Base-by-base conservation (phyloP, 73 alveolate genomes). In the Paraurostyla sp. region DNA sequence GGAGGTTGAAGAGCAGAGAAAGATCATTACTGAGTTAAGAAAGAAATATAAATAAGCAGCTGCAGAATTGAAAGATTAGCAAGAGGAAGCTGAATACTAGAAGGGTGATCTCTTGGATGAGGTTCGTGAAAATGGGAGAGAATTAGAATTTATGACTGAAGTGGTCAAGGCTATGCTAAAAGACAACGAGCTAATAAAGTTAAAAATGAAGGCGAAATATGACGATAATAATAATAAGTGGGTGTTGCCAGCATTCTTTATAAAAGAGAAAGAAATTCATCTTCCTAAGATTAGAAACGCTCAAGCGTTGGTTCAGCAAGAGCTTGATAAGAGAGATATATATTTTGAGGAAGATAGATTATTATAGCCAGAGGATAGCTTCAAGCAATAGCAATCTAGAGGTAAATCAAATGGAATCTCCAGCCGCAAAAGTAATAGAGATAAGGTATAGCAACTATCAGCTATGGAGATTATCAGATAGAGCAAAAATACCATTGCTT, bases 91-190 rank as follows among this genome's bases (percentile, higher is more conserved):
- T 71, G 93, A 93, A 71, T 83, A 94, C 54, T 92, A 95, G 58
- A 95, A 93, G 78, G 92, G 91, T 35, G 97, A 92, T 63, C 76
- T 92, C 59, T 84, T 93, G 62, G 98, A 97, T 57, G 62, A 92
- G 20, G 93, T 95, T 4, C 85, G 95, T 60, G 96, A 84, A 41
- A 76, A 92, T 56, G 91, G 91, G 38, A 87, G 46, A 48, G 98
- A 97, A 68, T 87, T 82, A 76, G 95, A 88, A 42, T 92, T 95
- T 76, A 87, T 71, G 65, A 83, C 91, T 59, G 88, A 76, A 62
- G 93, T 97, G 22, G 84, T 90, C 16, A 57, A 83, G 16, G 60
- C 56, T n/a, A 52, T 90, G 52, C 85, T 93, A 27, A 92, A 84
- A 9, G 89, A 76, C 20, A 46, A 85, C 23, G 96, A 93, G 57